phyloP scores from a whole-genome alignment of 371 early-diverging fungal species.

The Syncephalastrum contaminatum region DNA sequence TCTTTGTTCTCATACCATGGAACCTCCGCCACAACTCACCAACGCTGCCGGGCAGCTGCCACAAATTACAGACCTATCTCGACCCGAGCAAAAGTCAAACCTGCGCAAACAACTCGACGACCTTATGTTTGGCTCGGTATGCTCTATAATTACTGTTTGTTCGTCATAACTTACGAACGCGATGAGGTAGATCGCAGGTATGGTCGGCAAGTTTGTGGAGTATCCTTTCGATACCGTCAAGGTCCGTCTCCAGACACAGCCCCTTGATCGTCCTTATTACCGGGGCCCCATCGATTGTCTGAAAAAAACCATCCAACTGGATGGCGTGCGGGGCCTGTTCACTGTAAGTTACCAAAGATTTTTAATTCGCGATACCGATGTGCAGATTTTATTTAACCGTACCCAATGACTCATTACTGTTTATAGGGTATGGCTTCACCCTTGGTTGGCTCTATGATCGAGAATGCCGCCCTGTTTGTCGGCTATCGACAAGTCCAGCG shows the following conservation, averaged over 20 bases:
- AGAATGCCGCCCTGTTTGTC: constrained; percentile 90
- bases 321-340: constrained; percentile 82
- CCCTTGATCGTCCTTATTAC: constrained; percentile 67
- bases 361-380: not conserved
- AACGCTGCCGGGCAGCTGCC: constrained; percentile 1
- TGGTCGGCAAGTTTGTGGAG: constrained; percentile 91
- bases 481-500: constrained; percentile 84
- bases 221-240: constrained; percentile 98
- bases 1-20: not conserved
- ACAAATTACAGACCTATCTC: constrained; percentile 1
- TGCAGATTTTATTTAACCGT: constrained; percentile 1
- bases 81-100: constrained; percentile 11
- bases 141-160: not conserved
- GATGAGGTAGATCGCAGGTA: constrained; percentile 72
- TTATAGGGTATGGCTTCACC: constrained; percentile 87
- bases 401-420: not conserved
- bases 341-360: constrained; percentile 47
- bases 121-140: constrained; percentile 24
- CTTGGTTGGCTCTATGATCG: constrained; percentile 90
- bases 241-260: constrained; percentile 91
- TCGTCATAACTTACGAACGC: not conserved
- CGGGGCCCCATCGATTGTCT: constrained; percentile 87
- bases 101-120: constrained; percentile 24
- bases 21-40: not conserved
- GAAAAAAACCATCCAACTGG: constrained; percentile 59